Evolutionary conservation across 805 yeast genomes (phyloP), one percentile per base, ranked within the genome.

Genomic region (Saccharomycopsis babjevae): DNA sequence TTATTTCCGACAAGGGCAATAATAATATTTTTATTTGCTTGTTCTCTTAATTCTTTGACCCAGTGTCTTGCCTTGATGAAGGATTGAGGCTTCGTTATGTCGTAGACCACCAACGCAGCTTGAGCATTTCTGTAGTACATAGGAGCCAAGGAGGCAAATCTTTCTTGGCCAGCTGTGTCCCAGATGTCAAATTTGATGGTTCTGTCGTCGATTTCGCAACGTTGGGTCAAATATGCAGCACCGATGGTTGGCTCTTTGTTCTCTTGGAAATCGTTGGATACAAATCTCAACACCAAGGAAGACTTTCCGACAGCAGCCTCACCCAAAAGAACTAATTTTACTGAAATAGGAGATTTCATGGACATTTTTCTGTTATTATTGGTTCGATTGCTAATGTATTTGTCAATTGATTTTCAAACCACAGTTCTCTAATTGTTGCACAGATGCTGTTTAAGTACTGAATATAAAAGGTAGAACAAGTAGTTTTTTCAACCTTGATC

Each of bases 221-320:
- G 84, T 72, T 93, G 98, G 43, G 99, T 93, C 61, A 93, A 77
- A 70, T 93, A 93, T 2, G 98, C 98, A 5, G 99, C 99, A 16
- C 99, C 99, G 67, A 93, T 93, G 1, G 99, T 93, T 25, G 97
- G 97, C 69, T 93, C 98, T 71, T 93, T 92, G 74, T 93, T 92
- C 72, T 92, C 98, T 72, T 94, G 97, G 74, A 93, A 93, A 70
- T 93, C 97, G 73, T 93, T 90, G 65, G 91, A 85, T 52, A 93
- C 98, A 73, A 93, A 93, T 66, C 98, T 80, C 66, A 93, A 79
- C 40, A 93, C 98, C 38, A 93, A 79, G 5, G 97, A 89, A 3
- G 97, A 89, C 71, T 93, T 93, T 59, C 99, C 99, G 18, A 93
- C 99, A 0, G 99, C 99, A 0, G 97, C 97, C 71, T 93, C 99